A percentile compares a stretch with the other conserved stretches of the same genome.
These are phyloP conservation scores for Striga hermonthica DNA, from an alignment of 305 asterid genomes.

Conservation along the genomic window DNA sequence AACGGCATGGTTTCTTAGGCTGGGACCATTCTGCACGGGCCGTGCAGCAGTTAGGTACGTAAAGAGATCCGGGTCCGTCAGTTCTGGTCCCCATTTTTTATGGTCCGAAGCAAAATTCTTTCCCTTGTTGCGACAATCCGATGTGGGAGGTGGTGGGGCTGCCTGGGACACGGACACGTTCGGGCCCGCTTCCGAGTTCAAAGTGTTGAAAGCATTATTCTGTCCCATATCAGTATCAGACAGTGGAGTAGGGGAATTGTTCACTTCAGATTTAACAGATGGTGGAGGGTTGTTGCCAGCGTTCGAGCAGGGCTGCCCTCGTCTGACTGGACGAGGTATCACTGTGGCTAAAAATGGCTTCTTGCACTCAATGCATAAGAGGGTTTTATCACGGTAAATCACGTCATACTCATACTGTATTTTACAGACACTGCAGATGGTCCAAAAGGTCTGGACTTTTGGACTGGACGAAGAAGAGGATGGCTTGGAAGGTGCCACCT, in stretches of 20 bases:
- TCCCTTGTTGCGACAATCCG: conserved; percentile 28
- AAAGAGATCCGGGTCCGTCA: conserved; percentile 30
- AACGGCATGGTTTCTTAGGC: no score
- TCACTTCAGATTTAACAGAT: no score
- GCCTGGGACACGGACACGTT: no score
- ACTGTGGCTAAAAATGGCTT: conserved; percentile 55
- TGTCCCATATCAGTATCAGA: conserved; percentile 5
- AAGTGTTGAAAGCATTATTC: no score
- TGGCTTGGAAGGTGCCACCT: conserved; percentile 24
- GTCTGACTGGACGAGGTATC: conserved; percentile 46
- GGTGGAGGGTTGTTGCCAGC: not conserved
- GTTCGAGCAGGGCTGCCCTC: not conserved
- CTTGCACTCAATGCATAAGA: conserved; percentile 61
- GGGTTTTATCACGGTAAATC: conserved; percentile 54
- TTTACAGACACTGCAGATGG: conserved; percentile 59
- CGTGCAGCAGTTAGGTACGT: no score
- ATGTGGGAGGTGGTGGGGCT: no score
- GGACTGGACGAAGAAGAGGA: conserved; percentile 32
- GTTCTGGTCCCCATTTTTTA: conserved; percentile 36
- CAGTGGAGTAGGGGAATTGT: not conserved
- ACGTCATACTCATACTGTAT: conserved; percentile 61
- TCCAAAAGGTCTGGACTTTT: conserved; percentile 69
- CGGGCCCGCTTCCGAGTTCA: no score
- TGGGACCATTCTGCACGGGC: no score
- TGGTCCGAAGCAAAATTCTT: conserved; percentile 36